Conservation (phyloP, 2,329 filamentous ascomycete species). For the Diaporthe capsici region DNA sequence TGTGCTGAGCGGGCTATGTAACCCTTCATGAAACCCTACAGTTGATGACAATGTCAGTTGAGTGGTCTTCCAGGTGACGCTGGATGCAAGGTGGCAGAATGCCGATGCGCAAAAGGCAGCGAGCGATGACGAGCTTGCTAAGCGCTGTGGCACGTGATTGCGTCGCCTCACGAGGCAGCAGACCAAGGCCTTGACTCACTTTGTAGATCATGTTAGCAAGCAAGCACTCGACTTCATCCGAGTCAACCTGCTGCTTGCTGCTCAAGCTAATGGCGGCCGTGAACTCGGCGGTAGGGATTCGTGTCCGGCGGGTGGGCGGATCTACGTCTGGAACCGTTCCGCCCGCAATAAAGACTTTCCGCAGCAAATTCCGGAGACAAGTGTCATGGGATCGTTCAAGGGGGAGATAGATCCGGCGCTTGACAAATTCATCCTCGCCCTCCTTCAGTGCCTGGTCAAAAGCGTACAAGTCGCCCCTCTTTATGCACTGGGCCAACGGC, state of each 20-base stretch:
- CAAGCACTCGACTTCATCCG: conserved; percentile 95
- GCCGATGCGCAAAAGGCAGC: neutral
- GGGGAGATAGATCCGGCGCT: conserved; percentile 92
- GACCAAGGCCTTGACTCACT: conserved; percentile 62
- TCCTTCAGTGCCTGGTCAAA: conserved; percentile 87
- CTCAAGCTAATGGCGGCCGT: conserved; percentile 85
- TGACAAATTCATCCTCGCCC: conserved; percentile 93
- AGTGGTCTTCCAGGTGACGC: conserved; percentile 21
- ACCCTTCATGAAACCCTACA: conserved; percentile 92
- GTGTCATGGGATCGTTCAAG: conserved; percentile 94
- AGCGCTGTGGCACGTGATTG: neutral
- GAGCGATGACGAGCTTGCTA: neutral
- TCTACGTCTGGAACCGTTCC: conserved; percentile 76
- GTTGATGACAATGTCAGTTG: conserved; percentile 47
- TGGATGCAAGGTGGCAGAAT: neutral
- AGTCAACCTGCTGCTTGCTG: conserved; percentile 77
- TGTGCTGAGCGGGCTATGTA: conserved; percentile 94
- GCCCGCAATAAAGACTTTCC: conserved; percentile 89
- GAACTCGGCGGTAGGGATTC: conserved; percentile 88
- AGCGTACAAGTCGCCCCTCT: conserved; percentile 82
- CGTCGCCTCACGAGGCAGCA: neutral
- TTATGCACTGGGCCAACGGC: conserved; percentile 84
- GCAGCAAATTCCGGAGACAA: conserved; percentile 88
- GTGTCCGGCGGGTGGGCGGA: conserved; percentile 74
- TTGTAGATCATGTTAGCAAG: conserved; percentile 99